A percentile compares a stretch with the other conserved stretches of the same genome.
Evolutionary conservation across 495 filamentous ascomycete genomes (phyloP).

Genomic region (Neurospora sp.): DNA sequence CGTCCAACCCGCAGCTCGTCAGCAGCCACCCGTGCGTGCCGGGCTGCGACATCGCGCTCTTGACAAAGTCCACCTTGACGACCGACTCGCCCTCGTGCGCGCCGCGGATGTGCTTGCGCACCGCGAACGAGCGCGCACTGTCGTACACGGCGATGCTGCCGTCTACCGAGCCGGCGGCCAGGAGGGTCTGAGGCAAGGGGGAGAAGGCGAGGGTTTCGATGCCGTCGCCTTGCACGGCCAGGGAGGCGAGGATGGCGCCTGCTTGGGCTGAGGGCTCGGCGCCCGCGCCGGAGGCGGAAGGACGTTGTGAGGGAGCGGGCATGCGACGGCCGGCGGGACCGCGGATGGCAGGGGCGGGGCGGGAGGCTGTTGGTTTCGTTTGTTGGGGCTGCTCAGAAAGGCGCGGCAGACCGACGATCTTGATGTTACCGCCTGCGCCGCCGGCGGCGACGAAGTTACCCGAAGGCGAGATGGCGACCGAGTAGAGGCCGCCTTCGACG

Average conservation of each 20-base stretch:
- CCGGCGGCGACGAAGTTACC: slow-evolving; percentile 75
- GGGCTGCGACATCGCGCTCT: slow-evolving; percentile 18
- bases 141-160: slow-evolving; percentile 86
- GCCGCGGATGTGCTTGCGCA: slow-evolving; percentile 64
- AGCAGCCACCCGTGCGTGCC: slow-evolving; percentile 45
- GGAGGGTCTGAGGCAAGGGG: slow-evolving; percentile 48
- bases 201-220: slow-evolving; percentile 78
- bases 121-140: slow-evolving; percentile 67
- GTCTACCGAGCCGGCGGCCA: slow-evolving; percentile 86
- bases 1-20: slow-evolving; percentile 78
- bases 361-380: slow-evolving; percentile 8
- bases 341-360: no score
- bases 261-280: slow-evolving; percentile 33
- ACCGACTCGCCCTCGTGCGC: slow-evolving; percentile 77
- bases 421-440: slow-evolving; percentile 74
- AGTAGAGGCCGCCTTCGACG: slow-evolving; percentile 85
- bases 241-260: slow-evolving; percentile 63
- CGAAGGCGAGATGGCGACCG: slow-evolving; percentile 67
- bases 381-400: slow-evolving; percentile 39
- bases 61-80: slow-evolving; percentile 85
- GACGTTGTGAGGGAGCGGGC: no score
- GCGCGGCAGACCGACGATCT: slow-evolving; percentile 73
- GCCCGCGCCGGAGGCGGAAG: no score
- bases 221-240: slow-evolving; percentile 59
- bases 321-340: no score